Evolutionary conservation across 208 protist genomes (phyloP).

Genomic region (Zelonia costaricensis): DNA sequence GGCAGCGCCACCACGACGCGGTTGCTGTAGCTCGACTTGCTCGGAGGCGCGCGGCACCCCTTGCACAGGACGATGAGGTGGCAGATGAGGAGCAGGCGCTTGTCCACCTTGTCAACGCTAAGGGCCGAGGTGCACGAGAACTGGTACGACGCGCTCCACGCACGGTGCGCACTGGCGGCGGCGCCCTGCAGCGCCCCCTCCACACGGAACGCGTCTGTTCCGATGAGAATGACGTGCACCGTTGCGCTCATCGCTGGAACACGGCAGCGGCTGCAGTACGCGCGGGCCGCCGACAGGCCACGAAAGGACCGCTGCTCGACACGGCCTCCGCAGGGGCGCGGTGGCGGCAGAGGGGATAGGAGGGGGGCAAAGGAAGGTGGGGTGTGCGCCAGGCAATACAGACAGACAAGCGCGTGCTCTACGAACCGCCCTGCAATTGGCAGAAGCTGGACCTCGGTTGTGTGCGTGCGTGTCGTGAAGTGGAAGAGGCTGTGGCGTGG

Average conservation of each 20-base stretch:
- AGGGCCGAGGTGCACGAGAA: slow-evolving; percentile 59
- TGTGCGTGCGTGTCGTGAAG: too few species aligned
- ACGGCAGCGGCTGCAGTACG: too few species aligned
- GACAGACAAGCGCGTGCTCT: too few species aligned
- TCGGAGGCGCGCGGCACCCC: slow-evolving; percentile 39
- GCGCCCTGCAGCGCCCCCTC: slow-evolving; percentile 53
- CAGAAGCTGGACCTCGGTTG: too few species aligned
- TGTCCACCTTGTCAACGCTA: slow-evolving; percentile 59
- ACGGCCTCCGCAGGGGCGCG: too few species aligned
- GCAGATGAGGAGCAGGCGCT: slow-evolving; percentile 48
- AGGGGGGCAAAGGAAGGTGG: too few species aligned
- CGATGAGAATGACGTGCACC: slow-evolving; percentile 65
- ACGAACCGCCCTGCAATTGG: too few species aligned
- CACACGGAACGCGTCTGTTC: slow-evolving; percentile 58
- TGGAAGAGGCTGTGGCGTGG: too few species aligned
- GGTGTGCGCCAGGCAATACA: too few species aligned
- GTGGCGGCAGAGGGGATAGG: too few species aligned
- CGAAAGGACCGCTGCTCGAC: too few species aligned
- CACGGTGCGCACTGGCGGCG: slow-evolving; percentile 60
- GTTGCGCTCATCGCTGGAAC: slow-evolving; percentile 26
- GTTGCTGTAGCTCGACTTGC: slow-evolving; percentile 43
- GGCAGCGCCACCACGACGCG: slow-evolving; percentile 53
- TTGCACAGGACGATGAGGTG: slow-evolving; percentile 70
- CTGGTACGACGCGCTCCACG: slow-evolving; percentile 75
- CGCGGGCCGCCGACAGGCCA: too few species aligned